Percentiles rank a stretch among this genome's conserved stretches.
These are phyloP conservation scores for Leptosphaerulina australis DNA, from an alignment of 2,329 filamentous ascomycete genomes.

Conservation along the genomic window DNA sequence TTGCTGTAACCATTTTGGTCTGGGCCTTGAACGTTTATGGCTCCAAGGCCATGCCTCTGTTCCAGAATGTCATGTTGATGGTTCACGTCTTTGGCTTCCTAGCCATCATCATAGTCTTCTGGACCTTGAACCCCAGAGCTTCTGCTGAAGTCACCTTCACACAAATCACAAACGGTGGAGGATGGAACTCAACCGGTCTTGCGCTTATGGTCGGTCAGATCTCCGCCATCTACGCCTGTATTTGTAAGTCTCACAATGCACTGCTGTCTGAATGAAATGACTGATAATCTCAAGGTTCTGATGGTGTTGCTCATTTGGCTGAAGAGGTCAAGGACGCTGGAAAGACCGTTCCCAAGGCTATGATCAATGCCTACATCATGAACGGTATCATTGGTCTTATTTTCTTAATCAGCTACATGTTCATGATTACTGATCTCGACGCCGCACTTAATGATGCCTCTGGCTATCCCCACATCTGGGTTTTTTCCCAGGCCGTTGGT, in stretches of 20 bases:
- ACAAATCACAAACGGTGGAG: slow-evolving; percentile 46
- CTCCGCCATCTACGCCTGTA: slow-evolving; percentile 45
- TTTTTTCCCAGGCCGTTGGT: slow-evolving; percentile 37
- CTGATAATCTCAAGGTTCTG: slow-evolving; percentile 40
- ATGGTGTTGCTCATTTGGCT: slow-evolving; percentile 52
- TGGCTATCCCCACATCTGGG: slow-evolving; percentile 46
- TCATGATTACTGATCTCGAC: slow-evolving; percentile 42
- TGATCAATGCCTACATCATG: slow-evolving; percentile 50
- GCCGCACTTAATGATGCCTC: slow-evolving; percentile 37
- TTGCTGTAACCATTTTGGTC: slow-evolving; percentile 53
- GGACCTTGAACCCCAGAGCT: slow-evolving; percentile 42
- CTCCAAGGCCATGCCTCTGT: slow-evolving; percentile 38
- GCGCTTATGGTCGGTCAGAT: slow-evolving; percentile 51
- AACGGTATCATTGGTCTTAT: slow-evolving; percentile 48
- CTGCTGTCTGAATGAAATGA: background rate
- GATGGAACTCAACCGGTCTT: slow-evolving; percentile 49
- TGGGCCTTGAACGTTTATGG: slow-evolving; percentile 52
- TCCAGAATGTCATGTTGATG: slow-evolving; percentile 46
- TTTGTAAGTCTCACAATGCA: slow-evolving; percentile 31
- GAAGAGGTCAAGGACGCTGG: slow-evolving; percentile 53
- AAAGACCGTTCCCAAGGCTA: slow-evolving; percentile 50
- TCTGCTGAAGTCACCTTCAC: slow-evolving; percentile 42
- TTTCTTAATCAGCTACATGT: slow-evolving; percentile 43
- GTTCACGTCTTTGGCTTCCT: slow-evolving; percentile 55
- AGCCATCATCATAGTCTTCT: slow-evolving; percentile 50